phyloP scores from a whole-genome alignment of 2,329 filamentous ascomycete genomes.

The Myotisia sp. region DNA sequence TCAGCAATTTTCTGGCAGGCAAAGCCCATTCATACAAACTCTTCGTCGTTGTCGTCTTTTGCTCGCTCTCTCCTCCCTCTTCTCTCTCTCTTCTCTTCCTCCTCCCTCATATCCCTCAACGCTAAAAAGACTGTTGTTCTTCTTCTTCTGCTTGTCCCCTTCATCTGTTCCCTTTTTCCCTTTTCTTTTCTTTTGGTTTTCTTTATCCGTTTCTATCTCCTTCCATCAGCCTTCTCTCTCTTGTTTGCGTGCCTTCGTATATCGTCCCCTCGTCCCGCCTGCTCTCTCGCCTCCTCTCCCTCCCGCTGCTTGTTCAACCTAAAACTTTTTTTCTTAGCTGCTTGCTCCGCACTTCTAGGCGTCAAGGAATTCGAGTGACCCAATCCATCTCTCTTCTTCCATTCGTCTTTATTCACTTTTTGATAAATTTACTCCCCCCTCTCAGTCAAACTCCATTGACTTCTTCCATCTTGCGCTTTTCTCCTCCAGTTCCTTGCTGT shows the following conservation, averaged over 20 bases:
- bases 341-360: slow-evolving; percentile 11
- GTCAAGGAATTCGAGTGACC: too few species aligned
- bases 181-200: not conserved
- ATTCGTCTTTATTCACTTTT: too few species aligned
- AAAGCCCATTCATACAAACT: not conserved
- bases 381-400: too few species aligned
- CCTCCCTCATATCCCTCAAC: slow-evolving; percentile 2
- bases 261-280: slow-evolving; percentile 15
- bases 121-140: not conserved
- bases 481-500: too few species aligned
- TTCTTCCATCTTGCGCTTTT: too few species aligned
- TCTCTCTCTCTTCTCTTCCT: slow-evolving; percentile 4
- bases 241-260: slow-evolving; percentile 15
- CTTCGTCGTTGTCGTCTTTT: not conserved
- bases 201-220: slow-evolving; percentile 3
- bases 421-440: too few species aligned
- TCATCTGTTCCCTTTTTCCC: slow-evolving; percentile 1
- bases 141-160: slow-evolving; percentile 5
- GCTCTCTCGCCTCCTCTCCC: not conserved
- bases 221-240: slow-evolving; percentile 1
- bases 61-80: not conserved
- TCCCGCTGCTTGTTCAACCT: too few species aligned
- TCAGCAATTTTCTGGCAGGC: not conserved
- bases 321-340: slow-evolving; percentile 16
- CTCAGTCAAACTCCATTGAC: too few species aligned